phyloP scores from a whole-genome alignment of 805 yeast genomes.

The Candida adriatica region DNA sequence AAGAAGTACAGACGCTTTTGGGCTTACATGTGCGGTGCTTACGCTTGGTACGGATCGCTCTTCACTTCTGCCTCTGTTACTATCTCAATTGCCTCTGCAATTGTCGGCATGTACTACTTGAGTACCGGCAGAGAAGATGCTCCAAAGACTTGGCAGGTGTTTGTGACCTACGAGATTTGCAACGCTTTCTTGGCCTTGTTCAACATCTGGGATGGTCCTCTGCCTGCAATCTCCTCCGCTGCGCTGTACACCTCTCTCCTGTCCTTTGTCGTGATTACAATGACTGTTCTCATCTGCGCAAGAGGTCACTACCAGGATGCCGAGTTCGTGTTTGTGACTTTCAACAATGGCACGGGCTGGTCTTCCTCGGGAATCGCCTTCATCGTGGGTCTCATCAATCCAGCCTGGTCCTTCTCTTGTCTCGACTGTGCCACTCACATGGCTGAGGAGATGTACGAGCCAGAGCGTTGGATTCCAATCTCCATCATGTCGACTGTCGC shows the following conservation, averaged over 20 bases:
- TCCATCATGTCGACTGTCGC: constrained; percentile 58
- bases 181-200: constrained; percentile 37
- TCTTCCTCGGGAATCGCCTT: constrained; percentile 50
- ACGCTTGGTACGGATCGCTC: constrained; percentile 55
- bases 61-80: constrained; percentile 58
- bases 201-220: constrained; percentile 43
- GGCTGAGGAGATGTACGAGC: constrained; percentile 55
- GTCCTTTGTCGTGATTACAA: constrained; percentile 47
- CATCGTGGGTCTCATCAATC: constrained; percentile 64
- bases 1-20: constrained; percentile 29
- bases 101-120: constrained; percentile 44
- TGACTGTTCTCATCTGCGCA: constrained; percentile 45
- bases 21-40: constrained; percentile 53
- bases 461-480: constrained; percentile 50
- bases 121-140: constrained; percentile 27
- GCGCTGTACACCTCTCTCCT: constrained; percentile 46
- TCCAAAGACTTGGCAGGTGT: constrained; percentile 46
- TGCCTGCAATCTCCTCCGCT: constrained; percentile 43
- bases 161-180: constrained; percentile 40
- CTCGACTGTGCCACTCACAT: constrained; percentile 67
- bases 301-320: constrained; percentile 46
- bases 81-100: constrained; percentile 42
- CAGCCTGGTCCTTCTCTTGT: constrained; percentile 65
- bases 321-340: constrained; percentile 45
- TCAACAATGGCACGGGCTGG: constrained; percentile 58